Conservation (phyloP, 2,329 filamentous ascomycete species). For the Pestalotiopsis sp. region DNA sequence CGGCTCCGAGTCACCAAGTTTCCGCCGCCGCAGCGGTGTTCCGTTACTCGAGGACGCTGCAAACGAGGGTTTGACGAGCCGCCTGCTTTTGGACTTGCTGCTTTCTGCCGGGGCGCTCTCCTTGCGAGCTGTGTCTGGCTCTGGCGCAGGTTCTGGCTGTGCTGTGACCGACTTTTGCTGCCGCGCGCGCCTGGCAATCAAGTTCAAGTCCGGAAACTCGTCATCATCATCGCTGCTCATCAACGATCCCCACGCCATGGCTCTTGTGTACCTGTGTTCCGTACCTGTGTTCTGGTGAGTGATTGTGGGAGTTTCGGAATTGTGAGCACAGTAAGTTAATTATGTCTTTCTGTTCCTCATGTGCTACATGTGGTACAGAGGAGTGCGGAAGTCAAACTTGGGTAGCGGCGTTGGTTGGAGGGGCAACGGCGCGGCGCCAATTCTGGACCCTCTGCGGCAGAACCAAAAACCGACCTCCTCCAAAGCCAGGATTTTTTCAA, state of each 20-base stretch:
- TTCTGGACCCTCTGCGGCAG: constrained; percentile 18
- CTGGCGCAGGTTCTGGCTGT: constrained; percentile 5
- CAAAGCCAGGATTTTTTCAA: too few species aligned
- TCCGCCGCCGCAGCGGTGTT: constrained; percentile 31
- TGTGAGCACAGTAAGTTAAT: not conserved
- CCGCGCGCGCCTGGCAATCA: constrained; percentile 29
- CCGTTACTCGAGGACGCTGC: constrained; percentile 17
- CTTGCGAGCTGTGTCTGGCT: not conserved
- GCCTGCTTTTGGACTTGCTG: not conserved
- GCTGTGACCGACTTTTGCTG: constrained; percentile 14
- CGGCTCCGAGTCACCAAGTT: constrained; percentile 29
- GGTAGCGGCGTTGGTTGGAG: not conserved
- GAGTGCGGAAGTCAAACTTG: not conserved
- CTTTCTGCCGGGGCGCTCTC: not conserved
- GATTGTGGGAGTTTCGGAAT: constrained; percentile 3
- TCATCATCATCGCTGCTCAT: constrained; percentile 40
- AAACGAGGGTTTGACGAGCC: not conserved
- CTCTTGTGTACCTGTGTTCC: not conserved
- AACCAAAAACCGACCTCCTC: not conserved
- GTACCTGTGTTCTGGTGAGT: constrained; percentile 12
- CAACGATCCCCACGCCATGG: constrained; percentile 21
- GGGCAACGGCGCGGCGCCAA: constrained; percentile 1
- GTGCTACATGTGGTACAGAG: too few species aligned
- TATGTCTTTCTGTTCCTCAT: not conserved
- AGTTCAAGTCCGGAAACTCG: constrained; percentile 43